A percentile compares a stretch with the other conserved stretches of the same genome.
Evolutionary conservation across 768 basidiomycete genomes (phyloP).

Genomic region (Podaxis sp.): DNA sequence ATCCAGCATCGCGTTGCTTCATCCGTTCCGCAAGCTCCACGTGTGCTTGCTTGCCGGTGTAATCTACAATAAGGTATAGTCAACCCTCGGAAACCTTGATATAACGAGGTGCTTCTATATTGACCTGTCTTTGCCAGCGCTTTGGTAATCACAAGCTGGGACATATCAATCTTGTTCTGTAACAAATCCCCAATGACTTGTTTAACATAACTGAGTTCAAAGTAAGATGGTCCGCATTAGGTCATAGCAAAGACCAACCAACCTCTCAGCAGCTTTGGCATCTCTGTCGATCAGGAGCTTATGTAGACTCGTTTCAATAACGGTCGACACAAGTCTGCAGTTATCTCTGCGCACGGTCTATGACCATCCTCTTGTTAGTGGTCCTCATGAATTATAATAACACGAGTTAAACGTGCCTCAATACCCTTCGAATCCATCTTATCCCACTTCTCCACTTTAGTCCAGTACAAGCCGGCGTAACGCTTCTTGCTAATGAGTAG

Average conservation of each 20-base stretch:
- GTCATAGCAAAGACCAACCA: slow-evolving; percentile 24
- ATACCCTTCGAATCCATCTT: slow-evolving; percentile 99
- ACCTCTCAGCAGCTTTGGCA: slow-evolving; percentile 92
- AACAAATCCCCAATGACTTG: slow-evolving; percentile 90
- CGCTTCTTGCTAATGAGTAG: slow-evolving; percentile 98
- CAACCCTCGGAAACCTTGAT: not conserved
- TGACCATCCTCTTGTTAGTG: not conserved
- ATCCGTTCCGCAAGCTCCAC: slow-evolving; percentile 94
- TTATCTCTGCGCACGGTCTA: slow-evolving; percentile 98
- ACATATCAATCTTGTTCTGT: slow-evolving; percentile 98
- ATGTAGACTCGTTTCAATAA: slow-evolving; percentile 96
- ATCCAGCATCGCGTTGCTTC: slow-evolving; percentile 95
- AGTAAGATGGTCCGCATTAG: not conserved
- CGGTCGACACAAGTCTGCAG: slow-evolving; percentile 96
- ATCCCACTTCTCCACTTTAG: slow-evolving; percentile 90
- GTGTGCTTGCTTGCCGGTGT: slow-evolving; percentile 94
- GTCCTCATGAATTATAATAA: not conserved
- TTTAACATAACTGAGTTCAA: slow-evolving; percentile 74
- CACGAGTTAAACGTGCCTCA: slow-evolving; percentile 56
- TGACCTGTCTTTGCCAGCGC: slow-evolving; percentile 85
- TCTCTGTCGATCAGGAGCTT: slow-evolving; percentile 97
- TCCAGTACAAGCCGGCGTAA: slow-evolving; percentile 99
- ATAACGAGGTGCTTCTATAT: slow-evolving; percentile 16
- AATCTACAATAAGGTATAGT: slow-evolving; percentile 50
- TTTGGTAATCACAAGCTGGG: slow-evolving; percentile 98